Conservation (phyloP, 108 stramenopile species). For the Aurantiochytrium sp. region DNA sequence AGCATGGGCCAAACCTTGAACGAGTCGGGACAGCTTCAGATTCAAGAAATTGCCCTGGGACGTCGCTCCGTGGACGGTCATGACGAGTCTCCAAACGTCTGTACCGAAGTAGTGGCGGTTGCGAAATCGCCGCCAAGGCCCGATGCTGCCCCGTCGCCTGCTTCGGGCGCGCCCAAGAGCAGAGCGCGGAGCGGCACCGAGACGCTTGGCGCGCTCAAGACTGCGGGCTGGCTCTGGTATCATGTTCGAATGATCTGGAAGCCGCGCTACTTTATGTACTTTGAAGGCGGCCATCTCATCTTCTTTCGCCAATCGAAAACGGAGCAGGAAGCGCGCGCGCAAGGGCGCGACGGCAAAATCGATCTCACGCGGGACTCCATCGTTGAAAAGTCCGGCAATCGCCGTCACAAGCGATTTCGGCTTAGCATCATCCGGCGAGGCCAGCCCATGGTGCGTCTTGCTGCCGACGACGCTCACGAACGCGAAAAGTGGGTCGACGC, state of each 20-base stretch:
- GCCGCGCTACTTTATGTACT: constrained; percentile 8
- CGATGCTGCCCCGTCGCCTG: too few species aligned
- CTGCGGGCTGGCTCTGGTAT: background rate
- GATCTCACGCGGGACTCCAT: background rate
- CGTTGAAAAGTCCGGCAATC: background rate
- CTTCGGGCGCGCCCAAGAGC: too few species aligned
- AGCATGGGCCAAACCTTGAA: too few species aligned
- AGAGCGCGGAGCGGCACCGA: too few species aligned
- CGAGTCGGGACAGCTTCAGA: too few species aligned
- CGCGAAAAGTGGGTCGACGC: background rate
- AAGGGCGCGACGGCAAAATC: background rate
- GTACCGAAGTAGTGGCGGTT: too few species aligned
- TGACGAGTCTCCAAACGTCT: too few species aligned
- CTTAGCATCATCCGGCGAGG: background rate
- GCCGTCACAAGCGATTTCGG: background rate
- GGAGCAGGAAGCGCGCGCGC: background rate
- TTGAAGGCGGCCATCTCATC: background rate
- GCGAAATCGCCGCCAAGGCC: too few species aligned
- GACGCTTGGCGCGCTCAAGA: background rate
- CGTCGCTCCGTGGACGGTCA: too few species aligned
- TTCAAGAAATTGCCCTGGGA: too few species aligned
- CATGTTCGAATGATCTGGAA: background rate
- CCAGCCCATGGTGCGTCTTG: background rate
- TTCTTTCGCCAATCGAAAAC: background rate
- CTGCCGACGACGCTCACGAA: background rate